A percentile compares a stretch with the other conserved stretches of the same genome.
phyloP scores from a whole-genome alignment of 352 stramenopile genomes.

The Globisporangium mamillatum region DNA sequence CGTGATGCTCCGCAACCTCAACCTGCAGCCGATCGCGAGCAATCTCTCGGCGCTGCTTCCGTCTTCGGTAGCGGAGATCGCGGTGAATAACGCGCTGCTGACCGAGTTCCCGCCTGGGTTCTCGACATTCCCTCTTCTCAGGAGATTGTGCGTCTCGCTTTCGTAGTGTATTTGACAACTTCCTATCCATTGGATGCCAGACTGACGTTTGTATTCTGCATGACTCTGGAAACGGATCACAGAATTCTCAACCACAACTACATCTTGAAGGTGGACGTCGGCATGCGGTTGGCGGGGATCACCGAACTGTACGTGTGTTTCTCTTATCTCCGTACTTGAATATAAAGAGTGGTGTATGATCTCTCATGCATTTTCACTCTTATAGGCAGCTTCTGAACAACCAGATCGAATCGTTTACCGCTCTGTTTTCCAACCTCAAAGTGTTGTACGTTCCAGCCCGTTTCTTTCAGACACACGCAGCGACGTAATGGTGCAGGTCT shows the following conservation, averaged over 20 bases:
- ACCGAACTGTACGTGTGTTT: neutral
- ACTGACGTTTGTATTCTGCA: neutral
- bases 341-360: no score
- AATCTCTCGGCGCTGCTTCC: neutral
- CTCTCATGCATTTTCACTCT: neutral
- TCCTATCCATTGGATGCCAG: no score
- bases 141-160: neutral
- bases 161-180: no score
- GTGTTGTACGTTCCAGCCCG: neutral
- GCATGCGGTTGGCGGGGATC: neutral
- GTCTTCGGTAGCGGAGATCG: neutral
- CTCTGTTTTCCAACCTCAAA: neutral
- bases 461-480: no score
- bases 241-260: slow-evolving; percentile 3
- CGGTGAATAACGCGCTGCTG: neutral
- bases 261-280: neutral
- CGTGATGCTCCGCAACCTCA: neutral
- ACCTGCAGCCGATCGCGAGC: neutral
- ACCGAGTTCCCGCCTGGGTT: neutral
- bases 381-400: slow-evolving; percentile 5
- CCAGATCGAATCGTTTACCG: slow-evolving; percentile 2
- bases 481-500: no score
- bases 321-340: no score
- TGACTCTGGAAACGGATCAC: neutral
- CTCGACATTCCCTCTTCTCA: neutral